Base-by-base conservation (phyloP, 73 alveolate species). In the Chromera velia region DNA sequence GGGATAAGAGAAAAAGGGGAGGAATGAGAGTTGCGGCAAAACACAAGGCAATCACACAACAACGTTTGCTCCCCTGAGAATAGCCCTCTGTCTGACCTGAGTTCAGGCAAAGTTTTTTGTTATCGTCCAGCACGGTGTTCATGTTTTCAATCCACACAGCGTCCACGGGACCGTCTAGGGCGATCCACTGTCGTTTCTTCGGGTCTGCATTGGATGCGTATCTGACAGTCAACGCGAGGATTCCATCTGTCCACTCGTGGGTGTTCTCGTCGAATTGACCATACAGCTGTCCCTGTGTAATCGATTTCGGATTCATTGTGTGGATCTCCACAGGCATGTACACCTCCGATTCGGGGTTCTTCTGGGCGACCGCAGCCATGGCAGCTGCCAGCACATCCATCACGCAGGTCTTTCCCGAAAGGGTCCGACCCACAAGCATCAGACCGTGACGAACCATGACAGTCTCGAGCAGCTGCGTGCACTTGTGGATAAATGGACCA, bases 151-250 rank as follows among this genome's bases (percentile, higher is more conserved):
- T 94, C 99, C 99, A 96, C 88, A 92, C 94, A 0, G 99, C 98
- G 86, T 97, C 99, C 48, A 97, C 99, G 27, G 99, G 99, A 9
- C 99, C 99, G 89, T 97, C 99, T 81, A 96, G 93, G 68, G 93
- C 86, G 87, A 94, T 91, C 99, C 99, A 94, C 85, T 94, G 91
- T 76, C 93, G 88, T 55, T 87, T 93, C 65, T 93, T 92, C 33
- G 96, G 93, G 49, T 91, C 90, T 0, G 97, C 88, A 48, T 92
- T 94, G 67, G 95, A 94, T 33, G 95, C 82, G 87, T 91, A 94
- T 80, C 95, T 89, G 77, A 94, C 94, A 73, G 65, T 80, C 68
- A 80, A 80, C 29, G 86, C 86, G 30, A 80, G 74, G 28, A 80
- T 87, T 73, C 99, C 99, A 88, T 94, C 98, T 18, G 93, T 80